A percentile compares a stretch with the other conserved stretches of the same genome.
phyloP scores from a whole-genome alignment of 192 early-diverging fungal genomes.

The Entrophospora sp. region DNA sequence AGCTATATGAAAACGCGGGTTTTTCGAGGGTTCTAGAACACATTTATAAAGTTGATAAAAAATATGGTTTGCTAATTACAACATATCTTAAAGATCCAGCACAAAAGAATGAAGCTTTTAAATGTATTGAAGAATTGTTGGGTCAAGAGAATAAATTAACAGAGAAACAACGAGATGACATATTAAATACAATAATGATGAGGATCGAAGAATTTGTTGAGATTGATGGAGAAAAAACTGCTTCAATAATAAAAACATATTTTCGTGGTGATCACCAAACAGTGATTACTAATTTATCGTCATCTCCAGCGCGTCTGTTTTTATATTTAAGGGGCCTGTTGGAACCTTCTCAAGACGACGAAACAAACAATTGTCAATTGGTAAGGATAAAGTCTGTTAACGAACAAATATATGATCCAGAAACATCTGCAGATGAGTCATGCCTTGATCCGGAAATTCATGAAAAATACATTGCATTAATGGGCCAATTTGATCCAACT shows the following conservation, averaged over 20 bases:
- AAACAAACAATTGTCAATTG: background rate
- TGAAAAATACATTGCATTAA: conserved; percentile 47
- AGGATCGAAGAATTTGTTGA: conserved; percentile 50
- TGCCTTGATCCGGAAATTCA: conserved; percentile 36
- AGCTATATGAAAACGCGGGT: conserved; percentile 43
- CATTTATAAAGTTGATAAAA: conserved; percentile 45
- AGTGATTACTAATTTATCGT: conserved; percentile 33
- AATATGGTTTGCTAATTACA: conserved; percentile 44
- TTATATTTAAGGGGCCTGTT: conserved; percentile 47
- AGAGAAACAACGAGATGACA: conserved; percentile 37
- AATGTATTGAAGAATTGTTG: conserved; percentile 40
- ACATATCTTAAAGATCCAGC: conserved; percentile 48
- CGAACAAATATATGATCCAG: conserved; percentile 6
- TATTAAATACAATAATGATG: conserved; percentile 37
- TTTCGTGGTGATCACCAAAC: conserved; percentile 45
- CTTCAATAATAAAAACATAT: conserved; percentile 40
- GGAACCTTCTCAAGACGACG: conserved; percentile 28
- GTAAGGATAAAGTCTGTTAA: conserved; percentile 5
- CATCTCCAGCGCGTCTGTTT: conserved; percentile 38
- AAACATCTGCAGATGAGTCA: conserved; percentile 6
- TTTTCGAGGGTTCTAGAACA: conserved; percentile 50
- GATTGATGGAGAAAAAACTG: conserved; percentile 48
- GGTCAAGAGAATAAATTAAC: conserved; percentile 28
- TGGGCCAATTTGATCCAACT: conserved; percentile 52
- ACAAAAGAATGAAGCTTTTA: conserved; percentile 37